Base-by-base conservation (phyloP, 2,329 filamentous ascomycete species). In the Sclerotinia sclerotiorum region DNA sequence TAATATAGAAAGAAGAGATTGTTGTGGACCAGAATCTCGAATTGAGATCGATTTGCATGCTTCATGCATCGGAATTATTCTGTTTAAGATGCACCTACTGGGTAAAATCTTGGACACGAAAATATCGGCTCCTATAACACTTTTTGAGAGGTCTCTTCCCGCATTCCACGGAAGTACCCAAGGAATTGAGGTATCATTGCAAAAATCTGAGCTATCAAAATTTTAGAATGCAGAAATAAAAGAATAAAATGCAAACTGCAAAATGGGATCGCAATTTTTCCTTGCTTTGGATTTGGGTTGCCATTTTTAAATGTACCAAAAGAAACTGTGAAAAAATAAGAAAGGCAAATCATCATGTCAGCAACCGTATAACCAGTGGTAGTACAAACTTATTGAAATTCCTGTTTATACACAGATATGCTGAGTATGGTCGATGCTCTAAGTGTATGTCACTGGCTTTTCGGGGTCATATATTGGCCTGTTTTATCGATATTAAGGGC, bases 191-290 rank as follows among this genome's bases (percentile, higher is more conserved):
- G 46, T 24, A 62, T 19, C 29, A 39, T 27, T 19, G 8, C 46
- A n/a, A 63, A 24, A 49, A 63, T 63, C 46, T 52, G 46, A 63
- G 29, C 60, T 63, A 42, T 63, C 60, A 10, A 63, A 42, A 39
- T 27, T 27, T 17, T 35, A 48, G 32, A 51, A 21, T 42, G 32
- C 46, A 39, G 39, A 29, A 51, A 51, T 39, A n/a, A 17, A 58
- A 27, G 15, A 58, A 24, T 27, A 24, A 57, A n/a, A 35, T 5
- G 19, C 51, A 54, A 54, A 54, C 15, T 32, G 57, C 21, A 27
- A 51, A 42, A 57, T 8, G 21, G 5, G n/a, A 63, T 63, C 15
- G 8, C 32, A 5, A 21, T 51, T 27, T 24, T 24, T 51, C 54
- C 48, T 42, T 62, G 32, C 60, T 51, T 39, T 27, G 17, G 4